These are phyloP conservation scores for Fusarium sp. DNA, from an alignment of 2,329 filamentous ascomycete species.

Conservation along the genomic window DNA sequence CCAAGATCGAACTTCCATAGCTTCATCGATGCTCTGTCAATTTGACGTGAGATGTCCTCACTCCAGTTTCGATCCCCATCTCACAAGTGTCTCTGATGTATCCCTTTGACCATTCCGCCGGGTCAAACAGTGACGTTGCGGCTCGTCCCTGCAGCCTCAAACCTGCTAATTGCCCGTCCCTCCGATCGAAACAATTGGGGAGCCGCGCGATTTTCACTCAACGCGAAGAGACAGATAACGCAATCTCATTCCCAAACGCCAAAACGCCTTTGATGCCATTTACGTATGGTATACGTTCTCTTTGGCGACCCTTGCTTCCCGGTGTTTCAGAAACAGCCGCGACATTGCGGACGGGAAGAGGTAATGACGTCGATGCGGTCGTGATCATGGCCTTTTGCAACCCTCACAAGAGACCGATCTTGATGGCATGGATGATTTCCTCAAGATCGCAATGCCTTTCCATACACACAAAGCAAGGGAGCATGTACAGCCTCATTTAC, in stretches of 20 bases:
- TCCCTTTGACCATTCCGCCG: conserved; percentile 11
- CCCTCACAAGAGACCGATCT: conserved; percentile 2
- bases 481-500: conserved; percentile 21
- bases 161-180: not conserved
- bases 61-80: conserved; percentile 23
- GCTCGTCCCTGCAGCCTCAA: conserved; percentile 33
- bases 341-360: not conserved
- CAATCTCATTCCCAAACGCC: conserved; percentile 25
- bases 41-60: conserved; percentile 19
- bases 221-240: conserved; percentile 10
- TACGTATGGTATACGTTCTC: conserved; percentile 26
- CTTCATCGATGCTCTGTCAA: conserved; percentile 26
- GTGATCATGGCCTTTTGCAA: conserved; percentile 13
- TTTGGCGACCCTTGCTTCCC: conserved; percentile 31
- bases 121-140: conserved; percentile 28
- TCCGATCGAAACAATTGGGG: not conserved
- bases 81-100: conserved; percentile 3
- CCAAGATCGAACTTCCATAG: conserved; percentile 34
- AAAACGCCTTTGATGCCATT: conserved; percentile 30
- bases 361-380: conserved; percentile 21
- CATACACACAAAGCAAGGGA: conserved; percentile 30
- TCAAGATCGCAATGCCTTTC: conserved; percentile 16
- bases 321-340: conserved; percentile 10
- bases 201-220: not conserved
- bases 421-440: conserved; percentile 7